Evolutionary conservation across 768 basidiomycete genomes (phyloP).

Genomic region (Kwoniella bestiolae): DNA sequence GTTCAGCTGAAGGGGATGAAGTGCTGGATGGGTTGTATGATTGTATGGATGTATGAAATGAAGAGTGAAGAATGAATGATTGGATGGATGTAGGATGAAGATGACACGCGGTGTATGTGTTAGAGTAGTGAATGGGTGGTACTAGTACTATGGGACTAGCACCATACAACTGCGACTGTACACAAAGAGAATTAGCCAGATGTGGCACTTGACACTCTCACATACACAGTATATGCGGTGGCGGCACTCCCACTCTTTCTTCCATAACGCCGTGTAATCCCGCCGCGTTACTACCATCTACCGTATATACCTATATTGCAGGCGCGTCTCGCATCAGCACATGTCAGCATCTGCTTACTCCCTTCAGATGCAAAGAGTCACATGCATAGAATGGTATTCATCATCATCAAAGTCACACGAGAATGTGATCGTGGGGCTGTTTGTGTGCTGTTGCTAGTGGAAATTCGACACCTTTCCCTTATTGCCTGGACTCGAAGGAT

Average conservation of each 20-base stretch:
- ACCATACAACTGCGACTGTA: neutral
- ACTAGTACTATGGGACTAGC: neutral
- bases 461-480: too few species aligned
- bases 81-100: neutral
- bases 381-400: too few species aligned
- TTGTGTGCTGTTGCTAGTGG: too few species aligned
- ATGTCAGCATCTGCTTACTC: too few species aligned
- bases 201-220: constrained; percentile 13
- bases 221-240: constrained; percentile 1
- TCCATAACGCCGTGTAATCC: constrained; percentile 28
- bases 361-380: too few species aligned
- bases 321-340: too few species aligned
- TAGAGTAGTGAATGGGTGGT: neutral
- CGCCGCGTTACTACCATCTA: constrained; percentile 4
- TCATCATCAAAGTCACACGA: too few species aligned
- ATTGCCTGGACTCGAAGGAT: too few species aligned
- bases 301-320: too few species aligned
- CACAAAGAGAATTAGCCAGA: neutral
- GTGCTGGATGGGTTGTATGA: neutral
- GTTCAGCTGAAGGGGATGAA: too few species aligned
- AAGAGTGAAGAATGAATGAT: neutral
- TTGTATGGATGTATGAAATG: constrained; percentile 5
- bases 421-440: too few species aligned
- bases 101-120: constrained; percentile 21
- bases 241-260: neutral